Base-by-base conservation (phyloP, 176 grass and related monocot species). In the Aegilops tauschii region DNA sequence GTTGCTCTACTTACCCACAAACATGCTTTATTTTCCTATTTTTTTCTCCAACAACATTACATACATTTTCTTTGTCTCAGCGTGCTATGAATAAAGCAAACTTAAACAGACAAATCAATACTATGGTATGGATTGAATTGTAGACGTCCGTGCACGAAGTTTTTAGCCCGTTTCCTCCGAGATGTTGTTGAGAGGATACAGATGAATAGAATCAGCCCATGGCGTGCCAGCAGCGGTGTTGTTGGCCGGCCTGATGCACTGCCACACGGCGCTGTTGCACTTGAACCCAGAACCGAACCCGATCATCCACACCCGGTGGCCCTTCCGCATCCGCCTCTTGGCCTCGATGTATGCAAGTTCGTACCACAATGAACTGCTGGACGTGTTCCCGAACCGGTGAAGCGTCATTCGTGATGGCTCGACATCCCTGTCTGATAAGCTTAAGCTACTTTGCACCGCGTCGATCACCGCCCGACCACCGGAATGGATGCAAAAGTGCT, bases 401-500 rank as follows among this genome's bases (percentile, higher is more conserved):
- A 90, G 50, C 1, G 83, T 20, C 83, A 77, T 82, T 1, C 88
- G 78, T 3, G 88, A 86, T 1, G 83, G 10, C 78, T 90, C 83
- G 0, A 86, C 36, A 4, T 90, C n/a, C 62, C 36, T 37, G 1
- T 82, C 88, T 6, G 70, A 18, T 2, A 90, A 9, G 5, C 62
- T 1, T 1, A 90, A 78, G 37, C 78, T 86, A 5, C 0, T 42
- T 9, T 90, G 70, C 17, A 90, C 21, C 3, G 50, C 89, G 62
- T 98, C 89, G 59, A 98, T 90, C 9, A 98, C 95, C 1, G 93
- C 89, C 1, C 91, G 52, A 0, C 95, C 93, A 0, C 93, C 93
- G 0, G 93, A 80, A 21, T 98, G 95, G 23, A 98, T 93, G 87
- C 95, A 98, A 29, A 98, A 93, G 70, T 98, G 95, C n/a, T 95